Evolutionary conservation across 345 rosid genomes (phyloP).

Genomic region (Euclidium syriacum): DNA sequence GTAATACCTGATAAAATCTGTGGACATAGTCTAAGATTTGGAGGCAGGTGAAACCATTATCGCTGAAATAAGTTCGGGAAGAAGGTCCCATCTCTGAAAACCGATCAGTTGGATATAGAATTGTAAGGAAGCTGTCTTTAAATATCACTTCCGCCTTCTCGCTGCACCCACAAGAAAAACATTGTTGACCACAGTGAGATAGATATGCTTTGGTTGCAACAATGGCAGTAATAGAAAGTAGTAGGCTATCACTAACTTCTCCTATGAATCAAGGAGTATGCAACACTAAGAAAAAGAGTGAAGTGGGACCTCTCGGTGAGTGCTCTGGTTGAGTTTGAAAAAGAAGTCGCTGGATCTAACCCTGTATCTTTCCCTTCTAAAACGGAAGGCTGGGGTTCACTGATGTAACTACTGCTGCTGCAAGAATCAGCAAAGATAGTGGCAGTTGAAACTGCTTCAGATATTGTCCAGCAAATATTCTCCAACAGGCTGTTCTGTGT

Average conservation of each 20-base stretch:
- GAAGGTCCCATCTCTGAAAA: conserved; percentile 94
- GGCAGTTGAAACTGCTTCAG: conserved; percentile 78
- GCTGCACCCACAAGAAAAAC: conserved; percentile 38
- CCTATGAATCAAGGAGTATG: not conserved
- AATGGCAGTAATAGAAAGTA: not conserved
- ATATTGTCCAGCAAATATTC: conserved; percentile 87
- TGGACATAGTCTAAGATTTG: conserved; percentile 67
- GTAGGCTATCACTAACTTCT: not conserved
- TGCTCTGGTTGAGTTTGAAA: conserved; percentile 68
- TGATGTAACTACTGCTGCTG: conserved; percentile 40
- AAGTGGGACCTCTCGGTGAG: conserved; percentile 65
- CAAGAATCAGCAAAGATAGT: conserved; percentile 66
- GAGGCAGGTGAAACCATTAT: conserved; percentile 69
- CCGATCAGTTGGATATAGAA: conserved; percentile 76
- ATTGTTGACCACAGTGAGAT: conserved; percentile 14
- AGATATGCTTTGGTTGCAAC: not conserved
- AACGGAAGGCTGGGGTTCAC: conserved; percentile 41
- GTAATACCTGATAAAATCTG: conserved; percentile 79
- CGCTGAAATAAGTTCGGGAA: conserved; percentile 76
- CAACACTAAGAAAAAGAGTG: conserved; percentile 10
- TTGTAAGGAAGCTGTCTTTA: conserved; percentile 68
- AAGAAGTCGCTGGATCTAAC: conserved; percentile 66
- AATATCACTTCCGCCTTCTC: conserved; percentile 71
- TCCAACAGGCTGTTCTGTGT: conserved; percentile 82
- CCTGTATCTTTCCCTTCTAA: conserved; percentile 52